Conservation (phyloP, 108 stramenopile genomes). For the Skeletonema costatum region DNA sequence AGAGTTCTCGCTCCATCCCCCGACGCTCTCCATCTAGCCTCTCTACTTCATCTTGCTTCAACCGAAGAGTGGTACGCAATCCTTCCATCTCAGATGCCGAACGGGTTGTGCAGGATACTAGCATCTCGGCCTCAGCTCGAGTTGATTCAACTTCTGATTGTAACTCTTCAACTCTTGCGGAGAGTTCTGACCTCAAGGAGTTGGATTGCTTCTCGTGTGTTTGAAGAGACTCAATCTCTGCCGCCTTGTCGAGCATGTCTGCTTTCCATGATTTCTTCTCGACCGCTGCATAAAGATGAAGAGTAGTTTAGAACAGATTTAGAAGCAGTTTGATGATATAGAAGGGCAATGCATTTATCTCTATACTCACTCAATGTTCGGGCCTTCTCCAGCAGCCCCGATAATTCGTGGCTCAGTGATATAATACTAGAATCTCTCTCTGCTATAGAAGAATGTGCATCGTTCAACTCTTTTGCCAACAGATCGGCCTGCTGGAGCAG, state of each 20-base stretch:
- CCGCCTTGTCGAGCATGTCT: slow-evolving; percentile 12
- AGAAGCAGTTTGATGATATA: background rate
- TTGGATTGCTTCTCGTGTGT: slow-evolving; percentile 8
- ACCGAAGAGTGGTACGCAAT: slow-evolving; percentile 7
- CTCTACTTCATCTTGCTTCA: slow-evolving; percentile 20
- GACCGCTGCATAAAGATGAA: slow-evolving; percentile 7
- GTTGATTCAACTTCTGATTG: slow-evolving; percentile 20
- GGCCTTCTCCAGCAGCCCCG: slow-evolving; percentile 12
- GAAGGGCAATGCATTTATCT: background rate
- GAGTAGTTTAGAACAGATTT: background rate
- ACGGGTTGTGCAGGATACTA: background rate
- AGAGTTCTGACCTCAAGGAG: slow-evolving; percentile 15
- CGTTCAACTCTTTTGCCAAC: slow-evolving; percentile 27
- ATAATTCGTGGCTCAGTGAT: slow-evolving; percentile 21
- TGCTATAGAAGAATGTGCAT: slow-evolving; percentile 23
- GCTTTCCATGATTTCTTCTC: slow-evolving; percentile 31
- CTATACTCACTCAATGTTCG: slow-evolving; percentile 6
- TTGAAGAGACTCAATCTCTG: slow-evolving; percentile 21
- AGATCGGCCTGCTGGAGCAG: slow-evolving; percentile 36
- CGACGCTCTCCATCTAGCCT: slow-evolving; percentile 17
- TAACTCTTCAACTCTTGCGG: slow-evolving; percentile 13
- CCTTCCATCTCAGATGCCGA: slow-evolving; percentile 20
- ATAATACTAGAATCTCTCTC: slow-evolving; percentile 25
- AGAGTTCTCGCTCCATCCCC: slow-evolving; percentile 1
- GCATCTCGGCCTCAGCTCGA: slow-evolving; percentile 12